A percentile compares a stretch with the other conserved stretches of the same genome.
phyloP scores from a whole-genome alignment of 768 basidiomycete species.

The Phaffia australis region DNA sequence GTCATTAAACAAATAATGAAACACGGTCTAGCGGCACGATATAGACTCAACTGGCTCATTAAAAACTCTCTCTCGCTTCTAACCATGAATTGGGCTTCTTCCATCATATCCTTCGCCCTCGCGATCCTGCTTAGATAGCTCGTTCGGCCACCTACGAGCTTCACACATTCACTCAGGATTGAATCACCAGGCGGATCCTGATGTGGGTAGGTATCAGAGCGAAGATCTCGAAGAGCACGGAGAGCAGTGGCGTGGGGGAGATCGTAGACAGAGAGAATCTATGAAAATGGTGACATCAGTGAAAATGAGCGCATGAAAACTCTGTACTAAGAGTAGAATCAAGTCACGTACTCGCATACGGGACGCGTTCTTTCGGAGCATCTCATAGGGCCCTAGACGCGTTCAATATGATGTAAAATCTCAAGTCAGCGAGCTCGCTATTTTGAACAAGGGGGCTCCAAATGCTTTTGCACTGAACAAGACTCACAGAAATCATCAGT shows the following conservation, averaged over 20 bases:
- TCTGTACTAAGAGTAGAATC: not conserved
- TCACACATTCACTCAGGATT: slow-evolving; percentile 45
- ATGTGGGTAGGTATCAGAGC: slow-evolving; percentile 37
- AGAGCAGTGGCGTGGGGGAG: slow-evolving; percentile 52
- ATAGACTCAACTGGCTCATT: slow-evolving; percentile 13
- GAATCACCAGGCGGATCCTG: not conserved
- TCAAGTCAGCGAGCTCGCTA: slow-evolving; percentile 9
- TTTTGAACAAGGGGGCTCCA: slow-evolving; percentile 50
- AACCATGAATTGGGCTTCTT: slow-evolving; percentile 32
- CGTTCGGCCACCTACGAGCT: slow-evolving; percentile 64
- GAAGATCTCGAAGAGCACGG: slow-evolving; percentile 49
- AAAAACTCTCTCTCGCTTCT: slow-evolving; percentile 12
- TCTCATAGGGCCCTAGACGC: slow-evolving; percentile 40
- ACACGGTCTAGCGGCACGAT: too few relatives aligned
- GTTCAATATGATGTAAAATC: slow-evolving; percentile 25
- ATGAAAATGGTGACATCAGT: not conserved
- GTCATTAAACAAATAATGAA: too few relatives aligned
- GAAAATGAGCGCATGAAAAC: not conserved
- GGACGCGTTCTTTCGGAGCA: slow-evolving; percentile 48
- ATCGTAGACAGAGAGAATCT: slow-evolving; percentile 65
- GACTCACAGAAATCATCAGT: slow-evolving; percentile 66
- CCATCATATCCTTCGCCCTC: slow-evolving; percentile 51
- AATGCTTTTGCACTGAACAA: slow-evolving; percentile 25
- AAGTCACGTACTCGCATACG: slow-evolving; percentile 53
- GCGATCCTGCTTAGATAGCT: slow-evolving; percentile 63